Evolutionary conservation across 768 basidiomycete genomes (phyloP), one percentile per base, ranked within the genome.

Genomic region (Lepiota brunneoincarnata): DNA sequence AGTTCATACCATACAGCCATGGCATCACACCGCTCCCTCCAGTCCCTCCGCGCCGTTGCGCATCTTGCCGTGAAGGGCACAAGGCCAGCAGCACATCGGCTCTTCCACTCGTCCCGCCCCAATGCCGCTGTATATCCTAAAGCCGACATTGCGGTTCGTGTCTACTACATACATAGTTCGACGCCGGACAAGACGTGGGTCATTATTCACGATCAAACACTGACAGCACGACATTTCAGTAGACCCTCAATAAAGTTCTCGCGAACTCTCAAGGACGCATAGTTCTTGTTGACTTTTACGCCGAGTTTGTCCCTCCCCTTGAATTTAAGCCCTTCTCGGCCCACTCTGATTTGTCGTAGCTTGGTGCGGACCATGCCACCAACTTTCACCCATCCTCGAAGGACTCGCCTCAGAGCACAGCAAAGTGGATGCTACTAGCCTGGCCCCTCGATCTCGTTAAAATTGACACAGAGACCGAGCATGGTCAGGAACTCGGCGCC

Each of bases 301-400:
- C 90, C 43, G 81, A 89, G 89, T 90, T 75, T 26, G 21, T 40
- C n/a, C 58, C 36, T 58, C 31, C 41, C 45, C 39, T 55, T 17
- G 23, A n/a, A n/a, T 40, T 31, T 44, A 23, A 41, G 24, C 34
- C 40, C 38, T 40, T 42, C 26, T 49, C 23, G 31, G 38, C 43
- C 53, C 36, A 50, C 45, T 51, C 21, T n/a, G n/a, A 48, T 14
- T 40, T 17, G 23, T 46, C 53, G 28, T 49, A 91, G 90, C n/a
- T 56, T 92, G 90, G 91, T 92, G 90, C 59, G 71, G 76, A 6
- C 90, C 90, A 36, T 93, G 90, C 72, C 85, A 79, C 59, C 69
- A 75, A 64, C 77, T 93, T 37, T 84, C 87, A 1, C 91, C 91
- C 21, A 68, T 88, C 49, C 71, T 93, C 20, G 74, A 87, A 61